A percentile compares a stretch with the other conserved stretches of the same genome.
Evolutionary conservation across 2,329 filamentous ascomycete species (phyloP).

Genomic region (Tolypocladium sp.): DNA sequence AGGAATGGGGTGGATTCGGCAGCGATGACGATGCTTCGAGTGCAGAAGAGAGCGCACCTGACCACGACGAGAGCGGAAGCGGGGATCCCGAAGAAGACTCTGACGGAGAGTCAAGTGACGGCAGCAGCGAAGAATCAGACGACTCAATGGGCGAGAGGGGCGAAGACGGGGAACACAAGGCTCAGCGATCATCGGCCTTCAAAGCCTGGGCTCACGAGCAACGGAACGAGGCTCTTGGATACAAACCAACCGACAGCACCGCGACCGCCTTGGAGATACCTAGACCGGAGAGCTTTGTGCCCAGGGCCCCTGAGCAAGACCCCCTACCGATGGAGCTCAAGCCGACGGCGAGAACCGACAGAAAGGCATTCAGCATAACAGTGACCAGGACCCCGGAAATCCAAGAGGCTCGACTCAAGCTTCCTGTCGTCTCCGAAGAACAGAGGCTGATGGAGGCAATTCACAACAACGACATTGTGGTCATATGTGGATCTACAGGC

Average conservation of each 20-base stretch:
- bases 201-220: conserved; percentile 88
- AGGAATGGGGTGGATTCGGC: conserved; percentile 55
- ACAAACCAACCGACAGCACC: conserved; percentile 35
- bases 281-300: conserved; percentile 52
- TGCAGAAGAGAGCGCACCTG: conserved; percentile 11
- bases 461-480: conserved; percentile 79
- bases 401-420: conserved; percentile 65
- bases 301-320: conserved; percentile 60
- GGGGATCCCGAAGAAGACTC: conserved; percentile 11
- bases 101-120: conserved; percentile 21
- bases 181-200: conserved; percentile 56
- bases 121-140: conserved; percentile 17
- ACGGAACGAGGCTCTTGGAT: conserved; percentile 74
- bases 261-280: conserved; percentile 40
- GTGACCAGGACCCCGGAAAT: conserved; percentile 64
- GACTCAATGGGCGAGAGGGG: conserved; percentile 21
- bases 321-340: conserved; percentile 59
- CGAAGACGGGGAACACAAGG: conserved; percentile 14
- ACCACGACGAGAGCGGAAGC: conserved; percentile 18
- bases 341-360: conserved; percentile 46
- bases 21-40: conserved; percentile 31
- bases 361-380: conserved; percentile 69
- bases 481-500: conserved; percentile 90
- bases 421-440: conserved; percentile 90
- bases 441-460: conserved; percentile 98